These are phyloP conservation scores for Ophiostoma ips DNA, from an alignment of 2,329 filamentous ascomycete species.

Conservation along the genomic window DNA sequence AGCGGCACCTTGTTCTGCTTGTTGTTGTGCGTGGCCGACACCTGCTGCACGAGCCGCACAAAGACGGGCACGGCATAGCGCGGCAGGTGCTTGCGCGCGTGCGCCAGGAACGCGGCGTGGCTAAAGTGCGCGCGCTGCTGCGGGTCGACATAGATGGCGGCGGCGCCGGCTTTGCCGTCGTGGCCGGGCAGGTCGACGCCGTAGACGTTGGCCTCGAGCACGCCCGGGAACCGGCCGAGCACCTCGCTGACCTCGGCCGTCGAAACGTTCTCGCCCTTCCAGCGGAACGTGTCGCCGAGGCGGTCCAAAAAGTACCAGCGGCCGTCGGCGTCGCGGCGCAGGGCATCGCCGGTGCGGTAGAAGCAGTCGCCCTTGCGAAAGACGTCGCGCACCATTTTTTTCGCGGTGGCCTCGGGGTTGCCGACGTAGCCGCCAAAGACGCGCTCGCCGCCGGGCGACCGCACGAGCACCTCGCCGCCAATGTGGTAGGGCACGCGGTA, in stretches of 20 bases:
- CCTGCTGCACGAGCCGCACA: slow-evolving; percentile 44
- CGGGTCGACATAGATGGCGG: slow-evolving; percentile 13
- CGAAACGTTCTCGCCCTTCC: slow-evolving; percentile 75
- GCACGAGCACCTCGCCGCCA: slow-evolving; percentile 65
- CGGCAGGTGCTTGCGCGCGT: slow-evolving; percentile 46
- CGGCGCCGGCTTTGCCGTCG: slow-evolving; percentile 73
- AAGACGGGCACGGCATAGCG: slow-evolving; percentile 66
- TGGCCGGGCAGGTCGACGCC: slow-evolving; percentile 67
- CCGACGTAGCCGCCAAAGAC: slow-evolving; percentile 58
- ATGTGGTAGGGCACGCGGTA: slow-evolving; percentile 46
- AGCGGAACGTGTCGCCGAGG: slow-evolving; percentile 60
- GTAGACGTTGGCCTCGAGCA: slow-evolving; percentile 76
- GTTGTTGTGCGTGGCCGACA: slow-evolving; percentile 57
- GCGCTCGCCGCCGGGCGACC: slow-evolving; percentile 37
- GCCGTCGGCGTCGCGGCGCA: slow-evolving; percentile 47
- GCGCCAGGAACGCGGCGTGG: slow-evolving; percentile 44
- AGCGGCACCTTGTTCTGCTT: slow-evolving; percentile 68
- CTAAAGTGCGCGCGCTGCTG: slow-evolving; percentile 30
- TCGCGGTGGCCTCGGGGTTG: slow-evolving; percentile 50
- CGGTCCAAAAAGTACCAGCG: slow-evolving; percentile 55
- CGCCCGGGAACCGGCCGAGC: slow-evolving; percentile 48
- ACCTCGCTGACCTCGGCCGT: slow-evolving; percentile 68
- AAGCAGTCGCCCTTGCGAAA: slow-evolving; percentile 54
- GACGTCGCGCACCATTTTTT: slow-evolving; percentile 51
- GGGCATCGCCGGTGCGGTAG: slow-evolving; percentile 54